phyloP scores from a whole-genome alignment of 2,329 filamentous ascomycete species.

The Acarospora socialis region DNA sequence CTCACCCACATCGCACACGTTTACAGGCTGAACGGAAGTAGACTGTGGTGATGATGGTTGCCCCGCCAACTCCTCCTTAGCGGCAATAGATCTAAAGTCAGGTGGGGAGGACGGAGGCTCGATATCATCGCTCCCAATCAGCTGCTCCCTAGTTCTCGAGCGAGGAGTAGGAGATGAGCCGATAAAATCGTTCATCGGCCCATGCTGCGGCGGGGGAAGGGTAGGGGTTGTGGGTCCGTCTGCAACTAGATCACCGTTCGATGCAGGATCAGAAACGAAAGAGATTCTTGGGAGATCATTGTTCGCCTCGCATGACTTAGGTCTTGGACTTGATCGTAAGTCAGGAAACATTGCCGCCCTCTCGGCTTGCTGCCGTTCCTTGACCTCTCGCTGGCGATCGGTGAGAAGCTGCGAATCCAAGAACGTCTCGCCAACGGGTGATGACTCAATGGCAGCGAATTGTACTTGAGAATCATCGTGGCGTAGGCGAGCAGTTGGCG shows the following conservation, averaged over 20 bases:
- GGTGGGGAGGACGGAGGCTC: slow-evolving; percentile 25
- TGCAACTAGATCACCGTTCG: slow-evolving; percentile 14
- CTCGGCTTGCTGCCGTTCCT: slow-evolving; percentile 52
- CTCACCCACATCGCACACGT: not conserved
- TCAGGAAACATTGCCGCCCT: slow-evolving; percentile 53
- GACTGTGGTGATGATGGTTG: slow-evolving; percentile 1
- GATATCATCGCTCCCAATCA: slow-evolving; percentile 16
- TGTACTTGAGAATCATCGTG: slow-evolving; percentile 75
- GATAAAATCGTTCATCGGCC: slow-evolving; percentile 31
- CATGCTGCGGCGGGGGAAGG: slow-evolving; percentile 22
- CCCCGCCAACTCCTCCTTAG: slow-evolving; percentile 5
- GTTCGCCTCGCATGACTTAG: slow-evolving; percentile 6
- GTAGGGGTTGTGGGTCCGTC: slow-evolving; percentile 29
- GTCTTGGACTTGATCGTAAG: slow-evolving; percentile 41
- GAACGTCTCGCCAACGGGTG: slow-evolving; percentile 30
- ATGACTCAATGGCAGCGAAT: slow-evolving; percentile 55
- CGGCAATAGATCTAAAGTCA: slow-evolving; percentile 13
- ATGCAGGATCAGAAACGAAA: slow-evolving; percentile 17
- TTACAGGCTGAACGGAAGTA: no score
- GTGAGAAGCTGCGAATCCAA: slow-evolving; percentile 62
- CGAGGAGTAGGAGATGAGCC: slow-evolving; percentile 39
- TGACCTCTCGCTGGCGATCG: slow-evolving; percentile 64
- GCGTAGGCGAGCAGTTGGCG: slow-evolving; percentile 42
- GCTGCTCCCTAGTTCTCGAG: slow-evolving; percentile 20
- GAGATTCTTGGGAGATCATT: slow-evolving; percentile 8